Conservation (phyloP, 352 stramenopile genomes). For the Phytophthora crassamura region DNA sequence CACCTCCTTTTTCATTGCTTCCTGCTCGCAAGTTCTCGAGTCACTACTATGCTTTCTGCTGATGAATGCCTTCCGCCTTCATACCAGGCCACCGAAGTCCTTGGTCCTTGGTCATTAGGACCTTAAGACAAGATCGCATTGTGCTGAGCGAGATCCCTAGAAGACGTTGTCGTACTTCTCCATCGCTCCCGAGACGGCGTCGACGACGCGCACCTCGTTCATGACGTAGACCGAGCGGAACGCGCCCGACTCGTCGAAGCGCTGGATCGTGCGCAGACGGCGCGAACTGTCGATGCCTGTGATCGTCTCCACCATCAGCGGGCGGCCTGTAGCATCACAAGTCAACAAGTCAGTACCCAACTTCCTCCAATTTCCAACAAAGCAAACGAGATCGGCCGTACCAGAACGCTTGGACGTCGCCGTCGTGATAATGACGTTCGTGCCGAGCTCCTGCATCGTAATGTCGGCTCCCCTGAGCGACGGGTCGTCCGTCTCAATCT, state of each 20-base stretch:
- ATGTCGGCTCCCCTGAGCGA: constrained; percentile 80
- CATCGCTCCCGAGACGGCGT: constrained; percentile 88
- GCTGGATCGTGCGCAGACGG: constrained; percentile 84
- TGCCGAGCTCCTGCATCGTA: constrained; percentile 87
- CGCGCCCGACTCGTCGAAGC: constrained; percentile 85
- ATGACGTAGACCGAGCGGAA: constrained; percentile 91
- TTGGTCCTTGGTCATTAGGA: too few relatives aligned
- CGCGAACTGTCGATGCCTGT: constrained; percentile 84
- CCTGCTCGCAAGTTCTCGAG: constrained; percentile 11
- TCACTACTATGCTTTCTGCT: constrained; percentile 1
- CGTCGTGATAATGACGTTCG: constrained; percentile 84
- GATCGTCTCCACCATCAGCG: constrained; percentile 87
- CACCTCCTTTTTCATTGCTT: constrained; percentile 9
- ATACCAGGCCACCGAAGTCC: too few relatives aligned
- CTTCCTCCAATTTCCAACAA: not conserved
- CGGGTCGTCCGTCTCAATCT: constrained; percentile 89
- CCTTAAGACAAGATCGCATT: too few relatives aligned
- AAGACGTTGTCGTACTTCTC: constrained; percentile 90
- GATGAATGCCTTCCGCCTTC: too few relatives aligned
- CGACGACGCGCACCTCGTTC: constrained; percentile 86
- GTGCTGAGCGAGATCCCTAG: constrained; percentile 36
- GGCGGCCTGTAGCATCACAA: constrained; percentile 47
- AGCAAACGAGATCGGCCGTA: constrained; percentile 9
- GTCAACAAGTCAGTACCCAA: not conserved
- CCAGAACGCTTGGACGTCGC: constrained; percentile 88